Evolutionary conservation across 169 alveolate genomes (phyloP).

Genomic region (Cytauxzoon felis): DNA sequence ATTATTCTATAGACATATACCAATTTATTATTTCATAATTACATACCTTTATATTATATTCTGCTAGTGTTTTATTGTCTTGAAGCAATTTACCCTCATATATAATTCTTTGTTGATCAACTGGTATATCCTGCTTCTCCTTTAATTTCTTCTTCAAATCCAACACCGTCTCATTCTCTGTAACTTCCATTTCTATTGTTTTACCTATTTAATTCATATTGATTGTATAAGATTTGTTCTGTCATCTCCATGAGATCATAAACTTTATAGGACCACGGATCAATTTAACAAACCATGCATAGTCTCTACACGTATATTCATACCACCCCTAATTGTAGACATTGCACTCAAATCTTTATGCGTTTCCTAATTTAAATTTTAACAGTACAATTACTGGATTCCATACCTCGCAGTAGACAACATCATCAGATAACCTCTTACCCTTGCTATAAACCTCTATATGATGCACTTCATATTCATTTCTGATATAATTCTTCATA

Average conservation of each 20-base stretch:
- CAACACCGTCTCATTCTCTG: conserved; percentile 48
- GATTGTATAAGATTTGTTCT: too few species aligned
- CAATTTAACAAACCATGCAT: conserved; percentile 32
- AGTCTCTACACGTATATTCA: conserved; percentile 45
- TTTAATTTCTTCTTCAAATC: conserved; percentile 44
- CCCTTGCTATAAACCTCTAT: conserved; percentile 8
- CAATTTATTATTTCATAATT: not conserved
- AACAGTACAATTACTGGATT: not conserved
- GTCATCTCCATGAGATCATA: too few species aligned
- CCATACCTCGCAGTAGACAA: not conserved
- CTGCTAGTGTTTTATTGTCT: conserved; percentile 53
- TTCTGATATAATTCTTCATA: conserved; percentile 5
- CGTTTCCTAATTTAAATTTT: not conserved
- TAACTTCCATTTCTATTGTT: conserved; percentile 42
- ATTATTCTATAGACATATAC: conserved; percentile 15
- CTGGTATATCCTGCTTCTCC: conserved; percentile 51
- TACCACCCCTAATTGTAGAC: conserved; percentile 39
- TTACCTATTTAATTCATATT: too few species aligned
- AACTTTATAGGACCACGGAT: not conserved
- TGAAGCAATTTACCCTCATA: conserved; percentile 51
- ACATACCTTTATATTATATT: conserved; percentile 49
- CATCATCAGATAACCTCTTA: conserved; percentile 2
- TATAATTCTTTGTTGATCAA: conserved; percentile 54
- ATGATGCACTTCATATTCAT: not conserved
- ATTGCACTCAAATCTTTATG: not conserved